phyloP scores from a whole-genome alignment of 495 filamentous ascomycete species.

The Cercophora samala region DNA sequence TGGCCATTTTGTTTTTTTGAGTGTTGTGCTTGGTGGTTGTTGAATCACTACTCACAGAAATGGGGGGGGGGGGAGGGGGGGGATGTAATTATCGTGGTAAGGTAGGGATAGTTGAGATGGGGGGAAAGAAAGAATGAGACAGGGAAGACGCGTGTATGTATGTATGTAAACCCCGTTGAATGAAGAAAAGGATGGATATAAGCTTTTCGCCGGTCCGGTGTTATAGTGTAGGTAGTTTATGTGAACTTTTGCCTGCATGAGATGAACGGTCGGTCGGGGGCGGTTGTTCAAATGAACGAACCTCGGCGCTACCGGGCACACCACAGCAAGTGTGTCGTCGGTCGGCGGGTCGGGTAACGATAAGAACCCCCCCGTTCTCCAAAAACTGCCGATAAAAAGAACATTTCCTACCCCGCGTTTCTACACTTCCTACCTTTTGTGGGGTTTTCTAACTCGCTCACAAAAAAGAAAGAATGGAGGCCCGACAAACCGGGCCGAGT shows the following conservation, averaged over 20 bases:
- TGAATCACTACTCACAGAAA: too few relatives aligned
- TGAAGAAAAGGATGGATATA: background rate
- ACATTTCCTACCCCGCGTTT: background rate
- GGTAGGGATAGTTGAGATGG: too few relatives aligned
- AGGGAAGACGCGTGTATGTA: background rate
- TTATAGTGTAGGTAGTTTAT: too few relatives aligned
- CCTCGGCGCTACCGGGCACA: too few relatives aligned
- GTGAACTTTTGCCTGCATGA: background rate
- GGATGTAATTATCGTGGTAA: too few relatives aligned
- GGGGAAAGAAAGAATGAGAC: background rate
- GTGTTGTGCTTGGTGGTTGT: too few relatives aligned
- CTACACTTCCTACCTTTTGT: background rate
- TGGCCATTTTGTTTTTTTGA: background rate
- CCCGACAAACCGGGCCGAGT: background rate
- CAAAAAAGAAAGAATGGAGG: too few relatives aligned
- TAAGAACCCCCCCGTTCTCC: too few relatives aligned
- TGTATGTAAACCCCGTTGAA: background rate
- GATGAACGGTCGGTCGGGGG: background rate
- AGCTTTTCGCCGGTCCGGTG: background rate
- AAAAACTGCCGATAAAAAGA: background rate
- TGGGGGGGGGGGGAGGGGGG: too few relatives aligned
- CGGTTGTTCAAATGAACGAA: background rate
- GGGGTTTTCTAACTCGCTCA: too few relatives aligned
- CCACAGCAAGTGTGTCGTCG: too few relatives aligned
- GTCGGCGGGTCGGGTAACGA: too few relatives aligned